Evolutionary conservation across 768 basidiomycete genomes (phyloP).

Genomic region (Fomitopsis pulvina): DNA sequence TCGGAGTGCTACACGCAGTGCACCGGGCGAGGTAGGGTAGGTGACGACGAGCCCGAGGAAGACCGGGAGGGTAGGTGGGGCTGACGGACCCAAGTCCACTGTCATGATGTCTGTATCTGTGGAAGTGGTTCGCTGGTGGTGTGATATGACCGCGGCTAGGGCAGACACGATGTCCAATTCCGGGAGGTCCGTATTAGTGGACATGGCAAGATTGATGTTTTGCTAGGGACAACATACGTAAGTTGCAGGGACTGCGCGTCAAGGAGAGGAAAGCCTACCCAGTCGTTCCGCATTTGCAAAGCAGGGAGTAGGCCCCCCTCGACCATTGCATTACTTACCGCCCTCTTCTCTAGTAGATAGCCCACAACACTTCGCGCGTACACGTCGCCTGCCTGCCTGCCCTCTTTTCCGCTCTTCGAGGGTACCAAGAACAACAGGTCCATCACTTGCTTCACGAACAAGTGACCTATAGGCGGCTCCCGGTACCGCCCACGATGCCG

Average conservation of each 20-base stretch:
- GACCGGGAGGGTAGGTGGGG: slow-evolving; percentile 28
- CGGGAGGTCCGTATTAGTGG: slow-evolving; percentile 51
- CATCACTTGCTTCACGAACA: slow-evolving; percentile 56
- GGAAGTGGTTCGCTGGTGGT: slow-evolving; percentile 23
- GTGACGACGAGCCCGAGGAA: slow-evolving; percentile 33
- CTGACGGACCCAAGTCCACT: slow-evolving; percentile 27
- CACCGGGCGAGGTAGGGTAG: slow-evolving; percentile 33
- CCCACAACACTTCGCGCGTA: slow-evolving; percentile 54
- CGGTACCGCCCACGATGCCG: background rate
- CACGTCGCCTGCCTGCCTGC: slow-evolving; percentile 12
- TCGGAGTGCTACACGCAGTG: slow-evolving; percentile 46
- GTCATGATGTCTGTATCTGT: slow-evolving; percentile 28
- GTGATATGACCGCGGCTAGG: slow-evolving; percentile 37
- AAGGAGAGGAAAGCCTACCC: slow-evolving; percentile 40
- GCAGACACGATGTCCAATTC: slow-evolving; percentile 57
- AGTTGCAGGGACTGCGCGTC: background rate
- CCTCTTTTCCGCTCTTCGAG: slow-evolving; percentile 15
- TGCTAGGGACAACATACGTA: slow-evolving; percentile 13
- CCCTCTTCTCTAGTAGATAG: slow-evolving; percentile 48
- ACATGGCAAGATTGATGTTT: slow-evolving; percentile 52
- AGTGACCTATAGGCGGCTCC: slow-evolving; percentile 27
- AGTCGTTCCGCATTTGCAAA: slow-evolving; percentile 53
- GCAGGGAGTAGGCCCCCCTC: slow-evolving; percentile 49
- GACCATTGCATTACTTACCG: slow-evolving; percentile 58
- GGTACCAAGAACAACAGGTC: slow-evolving; percentile 41